phyloP scores from a whole-genome alignment of 768 basidiomycete genomes.

The Rhodotorula toruloides region DNA sequence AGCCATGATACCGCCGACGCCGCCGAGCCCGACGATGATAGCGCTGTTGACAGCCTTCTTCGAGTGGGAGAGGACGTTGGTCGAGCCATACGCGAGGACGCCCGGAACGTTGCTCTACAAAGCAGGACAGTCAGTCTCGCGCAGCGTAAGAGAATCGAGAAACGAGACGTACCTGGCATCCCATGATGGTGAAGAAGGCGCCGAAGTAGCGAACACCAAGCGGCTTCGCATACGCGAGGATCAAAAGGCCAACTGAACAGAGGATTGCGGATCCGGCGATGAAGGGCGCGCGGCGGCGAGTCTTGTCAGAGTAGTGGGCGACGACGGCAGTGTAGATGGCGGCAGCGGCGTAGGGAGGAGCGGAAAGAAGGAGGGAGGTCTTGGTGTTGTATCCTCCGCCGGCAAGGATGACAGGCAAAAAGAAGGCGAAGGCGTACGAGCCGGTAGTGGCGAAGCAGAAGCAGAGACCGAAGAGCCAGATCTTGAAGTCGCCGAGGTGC shows the following conservation, averaged over 20 bases:
- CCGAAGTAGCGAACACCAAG: conserved; percentile 29
- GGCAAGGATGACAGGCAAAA: conserved; percentile 45
- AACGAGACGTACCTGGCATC: conserved; percentile 9
- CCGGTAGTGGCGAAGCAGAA: conserved; percentile 40
- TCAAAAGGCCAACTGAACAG: conserved; percentile 39
- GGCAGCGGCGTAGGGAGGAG: conserved; percentile 44
- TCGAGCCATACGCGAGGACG: conserved; percentile 37
- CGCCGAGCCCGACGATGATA: conserved; percentile 37
- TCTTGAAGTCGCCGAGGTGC: conserved; percentile 41
- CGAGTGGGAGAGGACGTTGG: conserved; percentile 40
- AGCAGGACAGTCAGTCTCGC: neutral
- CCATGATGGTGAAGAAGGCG: conserved; percentile 22
- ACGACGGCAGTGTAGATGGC: conserved; percentile 40
- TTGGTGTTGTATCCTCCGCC: conserved; percentile 43
- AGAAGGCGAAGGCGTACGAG: conserved; percentile 37
- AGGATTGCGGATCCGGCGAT: conserved; percentile 38
- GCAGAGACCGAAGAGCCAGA: conserved; percentile 43
- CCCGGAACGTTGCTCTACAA: conserved; percentile 14
- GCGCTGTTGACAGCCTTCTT: conserved; percentile 41
- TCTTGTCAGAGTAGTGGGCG: conserved; percentile 28
- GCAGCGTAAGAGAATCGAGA: too few relatives aligned
- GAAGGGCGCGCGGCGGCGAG: conserved; percentile 39
- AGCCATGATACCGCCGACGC: conserved; percentile 42
- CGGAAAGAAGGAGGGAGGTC: conserved; percentile 44
- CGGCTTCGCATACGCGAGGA: conserved; percentile 18